Evolutionary conservation across 1,284 basidiomycete species (phyloP).

Genomic region (Microbotryomycetes sp.): DNA sequence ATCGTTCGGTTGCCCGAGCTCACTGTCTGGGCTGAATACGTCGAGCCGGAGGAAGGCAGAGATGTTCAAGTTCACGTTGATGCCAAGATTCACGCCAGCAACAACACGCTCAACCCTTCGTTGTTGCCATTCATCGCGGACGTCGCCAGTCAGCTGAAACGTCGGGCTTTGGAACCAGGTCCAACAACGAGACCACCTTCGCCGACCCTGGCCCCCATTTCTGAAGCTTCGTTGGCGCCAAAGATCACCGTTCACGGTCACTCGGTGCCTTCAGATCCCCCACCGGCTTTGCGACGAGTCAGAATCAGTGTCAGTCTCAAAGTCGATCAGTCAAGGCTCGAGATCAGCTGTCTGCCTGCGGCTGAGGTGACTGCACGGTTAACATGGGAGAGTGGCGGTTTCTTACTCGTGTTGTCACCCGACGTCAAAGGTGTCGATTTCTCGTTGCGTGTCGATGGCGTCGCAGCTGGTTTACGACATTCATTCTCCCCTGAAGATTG

Average conservation of each 20-base stretch:
- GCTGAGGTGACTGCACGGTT: conserved; percentile 78
- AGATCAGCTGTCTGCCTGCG: conserved; percentile 77
- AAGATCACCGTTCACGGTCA: background rate
- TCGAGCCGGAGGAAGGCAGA: conserved; percentile 43
- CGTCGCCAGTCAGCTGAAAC: conserved; percentile 34
- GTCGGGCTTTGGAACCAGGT: conserved; percentile 8
- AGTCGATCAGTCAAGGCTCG: conserved; percentile 77
- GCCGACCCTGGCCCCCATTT: too few relatives aligned
- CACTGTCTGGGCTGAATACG: conserved; percentile 76
- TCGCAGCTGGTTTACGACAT: conserved; percentile 15
- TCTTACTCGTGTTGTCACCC: conserved; percentile 67
- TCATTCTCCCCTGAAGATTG: conserved; percentile 48
- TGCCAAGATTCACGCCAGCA: conserved; percentile 74
- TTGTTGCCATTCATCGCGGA: conserved; percentile 76
- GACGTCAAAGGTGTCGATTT: conserved; percentile 41
- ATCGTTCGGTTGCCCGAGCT: conserved; percentile 59
- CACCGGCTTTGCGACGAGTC: conserved; percentile 41
- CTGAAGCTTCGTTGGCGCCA: background rate
- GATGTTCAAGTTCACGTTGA: conserved; percentile 62
- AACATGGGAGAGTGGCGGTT: conserved; percentile 86
- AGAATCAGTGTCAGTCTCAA: conserved; percentile 75
- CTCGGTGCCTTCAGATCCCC: background rate
- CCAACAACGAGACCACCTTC: background rate
- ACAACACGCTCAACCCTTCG: conserved; percentile 70
- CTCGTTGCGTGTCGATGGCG: conserved; percentile 14